Conservation (phyloP, 2,329 filamentous ascomycete genomes). For the Corniculantispora saksenae region DNA sequence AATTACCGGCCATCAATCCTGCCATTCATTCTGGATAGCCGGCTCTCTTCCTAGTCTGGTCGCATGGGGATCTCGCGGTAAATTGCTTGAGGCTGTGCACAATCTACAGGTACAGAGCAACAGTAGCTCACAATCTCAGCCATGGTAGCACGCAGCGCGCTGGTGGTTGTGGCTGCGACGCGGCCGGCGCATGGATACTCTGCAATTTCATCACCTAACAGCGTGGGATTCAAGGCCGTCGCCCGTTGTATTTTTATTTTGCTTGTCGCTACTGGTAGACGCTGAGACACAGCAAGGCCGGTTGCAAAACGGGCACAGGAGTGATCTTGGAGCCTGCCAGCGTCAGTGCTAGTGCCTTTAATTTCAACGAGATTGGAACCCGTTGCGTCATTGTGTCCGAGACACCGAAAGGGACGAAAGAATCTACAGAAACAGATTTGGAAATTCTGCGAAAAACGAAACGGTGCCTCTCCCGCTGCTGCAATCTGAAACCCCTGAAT, state of each 20-base stretch:
- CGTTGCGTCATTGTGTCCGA: not conserved
- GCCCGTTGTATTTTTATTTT: not conserved
- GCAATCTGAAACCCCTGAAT: slow-evolving; percentile 3
- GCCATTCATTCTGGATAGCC: not conserved
- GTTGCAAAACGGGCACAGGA: not conserved
- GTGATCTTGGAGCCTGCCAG: not conserved
- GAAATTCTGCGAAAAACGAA: not conserved
- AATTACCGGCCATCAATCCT: not conserved
- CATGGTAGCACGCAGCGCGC: not conserved
- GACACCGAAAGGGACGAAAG: not conserved
- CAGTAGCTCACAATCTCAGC: not conserved
- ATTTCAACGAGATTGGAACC: not conserved
- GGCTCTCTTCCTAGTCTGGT: not conserved
- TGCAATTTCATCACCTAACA: not conserved
- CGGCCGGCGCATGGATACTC: not conserved
- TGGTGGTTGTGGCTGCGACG: not conserved
- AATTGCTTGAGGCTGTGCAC: not conserved
- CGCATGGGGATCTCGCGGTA: not conserved
- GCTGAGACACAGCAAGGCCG: too few relatives aligned
- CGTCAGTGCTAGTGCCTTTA: not conserved
- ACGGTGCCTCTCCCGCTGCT: not conserved
- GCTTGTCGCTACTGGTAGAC: too few relatives aligned
- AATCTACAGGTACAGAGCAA: not conserved
- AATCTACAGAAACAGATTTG: not conserved
- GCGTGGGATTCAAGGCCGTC: not conserved